These are phyloP conservation scores for Aspergillus floridensis DNA, from an alignment of 2,329 filamentous ascomycete genomes.

Conservation along the genomic window DNA sequence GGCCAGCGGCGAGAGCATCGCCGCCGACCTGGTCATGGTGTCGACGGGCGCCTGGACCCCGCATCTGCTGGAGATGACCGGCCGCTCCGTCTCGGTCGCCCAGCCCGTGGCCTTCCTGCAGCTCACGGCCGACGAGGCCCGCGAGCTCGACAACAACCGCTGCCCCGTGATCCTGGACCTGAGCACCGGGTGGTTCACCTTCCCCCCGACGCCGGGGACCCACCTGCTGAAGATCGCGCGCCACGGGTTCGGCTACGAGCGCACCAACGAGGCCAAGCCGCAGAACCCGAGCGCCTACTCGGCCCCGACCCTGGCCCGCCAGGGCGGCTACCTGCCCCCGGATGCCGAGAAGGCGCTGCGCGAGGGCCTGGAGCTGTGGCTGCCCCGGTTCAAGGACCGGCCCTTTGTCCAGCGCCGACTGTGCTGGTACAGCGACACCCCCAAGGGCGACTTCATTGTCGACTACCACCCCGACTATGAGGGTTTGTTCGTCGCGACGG, in stretches of 20 bases:
- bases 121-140: slow-evolving; percentile 28
- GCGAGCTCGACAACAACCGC: slow-evolving; percentile 17
- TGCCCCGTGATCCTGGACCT: slow-evolving; percentile 35
- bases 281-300: slow-evolving; percentile 19
- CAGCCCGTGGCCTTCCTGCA: slow-evolving; percentile 29
- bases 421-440: slow-evolving; percentile 40
- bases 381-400: slow-evolving; percentile 24
- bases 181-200: slow-evolving; percentile 29
- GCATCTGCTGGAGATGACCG: slow-evolving; percentile 71
- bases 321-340: slow-evolving; percentile 18
- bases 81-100: slow-evolving; percentile 49
- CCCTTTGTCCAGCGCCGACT: slow-evolving; percentile 24
- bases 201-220: slow-evolving; percentile 30
- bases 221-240: slow-evolving; percentile 26
- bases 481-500: slow-evolving; percentile 10
- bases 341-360: slow-evolving; percentile 18
- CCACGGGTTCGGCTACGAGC: slow-evolving; percentile 45
- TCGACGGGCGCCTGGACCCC: slow-evolving; percentile 88
- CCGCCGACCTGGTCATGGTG: slow-evolving; percentile 71
- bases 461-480: slow-evolving; percentile 34
- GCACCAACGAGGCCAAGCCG: slow-evolving; percentile 19
- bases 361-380: slow-evolving; percentile 17
- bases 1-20: slow-evolving; percentile 48
- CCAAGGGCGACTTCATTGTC: slow-evolving; percentile 34
- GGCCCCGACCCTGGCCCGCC: slow-evolving; percentile 15